Percentiles rank a stretch among this genome's conserved stretches.
These are phyloP conservation scores for Diplodia intermedia DNA, from an alignment of 2,329 filamentous ascomycete species.

Conservation along the genomic window DNA sequence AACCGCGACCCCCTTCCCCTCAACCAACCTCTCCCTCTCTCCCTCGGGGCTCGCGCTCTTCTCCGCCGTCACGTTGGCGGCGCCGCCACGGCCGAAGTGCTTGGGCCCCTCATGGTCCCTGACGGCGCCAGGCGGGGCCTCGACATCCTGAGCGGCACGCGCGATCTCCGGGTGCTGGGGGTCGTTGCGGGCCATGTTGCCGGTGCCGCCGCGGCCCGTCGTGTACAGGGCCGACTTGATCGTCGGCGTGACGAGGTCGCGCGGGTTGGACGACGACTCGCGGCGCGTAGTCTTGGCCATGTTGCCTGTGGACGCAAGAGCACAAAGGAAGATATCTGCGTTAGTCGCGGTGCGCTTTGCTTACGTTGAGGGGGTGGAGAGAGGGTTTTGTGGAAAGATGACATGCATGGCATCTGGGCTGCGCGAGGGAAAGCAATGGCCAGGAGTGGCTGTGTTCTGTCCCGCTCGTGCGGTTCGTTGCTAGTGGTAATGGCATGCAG, in stretches of 20 bases:
- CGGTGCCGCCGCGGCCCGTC: slow-evolving; percentile 85
- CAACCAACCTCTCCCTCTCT: slow-evolving; percentile 51
- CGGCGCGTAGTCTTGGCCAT: slow-evolving; percentile 50
- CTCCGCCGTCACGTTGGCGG: slow-evolving; percentile 68
- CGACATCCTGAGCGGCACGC: slow-evolving; percentile 82
- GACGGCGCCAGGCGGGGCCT: slow-evolving; percentile 51
- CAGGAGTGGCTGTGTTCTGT: not conserved
- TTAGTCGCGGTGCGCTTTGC: not conserved
- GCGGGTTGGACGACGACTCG: slow-evolving; percentile 33
- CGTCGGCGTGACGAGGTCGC: slow-evolving; percentile 79
- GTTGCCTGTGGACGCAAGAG: slow-evolving; percentile 50
- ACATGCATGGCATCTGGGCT: not conserved
- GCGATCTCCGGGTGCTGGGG: slow-evolving; percentile 70
- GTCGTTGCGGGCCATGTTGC: slow-evolving; percentile 85
- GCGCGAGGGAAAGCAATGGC: not conserved
- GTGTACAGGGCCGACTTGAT: slow-evolving; percentile 86
- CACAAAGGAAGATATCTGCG: not conserved
- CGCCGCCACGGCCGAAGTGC: slow-evolving; percentile 76
- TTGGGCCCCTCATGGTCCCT: slow-evolving; percentile 65
- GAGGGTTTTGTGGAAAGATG: no score
- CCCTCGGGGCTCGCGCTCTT: slow-evolving; percentile 51
- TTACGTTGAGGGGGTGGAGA: not conserved
- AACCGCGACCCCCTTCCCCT: slow-evolving; percentile 37
- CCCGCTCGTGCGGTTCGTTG: no score
- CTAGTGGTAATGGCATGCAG: not conserved